These are phyloP conservation scores for Exophiala xenobiotica DNA, from an alignment of 2,329 filamentous ascomycete species.

Conservation along the genomic window DNA sequence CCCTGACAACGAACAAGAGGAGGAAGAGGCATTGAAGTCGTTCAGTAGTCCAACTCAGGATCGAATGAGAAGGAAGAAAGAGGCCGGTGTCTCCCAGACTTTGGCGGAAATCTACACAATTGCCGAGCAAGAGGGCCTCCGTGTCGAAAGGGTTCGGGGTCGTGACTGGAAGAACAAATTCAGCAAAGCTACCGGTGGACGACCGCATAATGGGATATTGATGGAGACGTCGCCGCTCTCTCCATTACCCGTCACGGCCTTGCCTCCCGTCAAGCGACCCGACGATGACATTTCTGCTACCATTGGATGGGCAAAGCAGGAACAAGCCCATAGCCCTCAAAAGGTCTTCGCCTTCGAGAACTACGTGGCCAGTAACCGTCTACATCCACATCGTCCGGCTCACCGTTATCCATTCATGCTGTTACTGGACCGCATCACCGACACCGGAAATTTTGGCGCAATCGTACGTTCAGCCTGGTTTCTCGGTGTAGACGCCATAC, in stretches of 20 bases:
- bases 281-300: conserved; percentile 58
- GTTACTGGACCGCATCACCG: conserved; percentile 55
- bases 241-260: conserved; percentile 61
- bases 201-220: conserved; percentile 87
- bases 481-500: conserved; percentile 82
- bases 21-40: background rate
- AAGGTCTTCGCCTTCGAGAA: conserved; percentile 46
- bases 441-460: conserved; percentile 86
- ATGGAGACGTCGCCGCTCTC: conserved; percentile 85
- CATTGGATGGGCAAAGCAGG: conserved; percentile 66
- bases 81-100: background rate
- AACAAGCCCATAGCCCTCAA: conserved; percentile 73
- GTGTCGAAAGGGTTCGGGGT: conserved; percentile 31
- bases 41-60: background rate
- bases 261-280: conserved; percentile 53
- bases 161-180: conserved; percentile 65
- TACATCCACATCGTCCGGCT: conserved; percentile 17
- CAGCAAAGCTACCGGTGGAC: conserved; percentile 76
- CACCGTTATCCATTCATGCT: conserved; percentile 42
- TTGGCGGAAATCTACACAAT: conserved; percentile 15
- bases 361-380: conserved; percentile 6
- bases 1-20: background rate
- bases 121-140: conserved; percentile 15
- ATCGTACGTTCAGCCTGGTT: conserved; percentile 88
- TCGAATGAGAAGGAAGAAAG: background rate